Percentiles rank a stretch among this genome's conserved stretches.
phyloP scores from a whole-genome alignment of 1,139 yeast species.

The Yamadazyma trypodendri region DNA sequence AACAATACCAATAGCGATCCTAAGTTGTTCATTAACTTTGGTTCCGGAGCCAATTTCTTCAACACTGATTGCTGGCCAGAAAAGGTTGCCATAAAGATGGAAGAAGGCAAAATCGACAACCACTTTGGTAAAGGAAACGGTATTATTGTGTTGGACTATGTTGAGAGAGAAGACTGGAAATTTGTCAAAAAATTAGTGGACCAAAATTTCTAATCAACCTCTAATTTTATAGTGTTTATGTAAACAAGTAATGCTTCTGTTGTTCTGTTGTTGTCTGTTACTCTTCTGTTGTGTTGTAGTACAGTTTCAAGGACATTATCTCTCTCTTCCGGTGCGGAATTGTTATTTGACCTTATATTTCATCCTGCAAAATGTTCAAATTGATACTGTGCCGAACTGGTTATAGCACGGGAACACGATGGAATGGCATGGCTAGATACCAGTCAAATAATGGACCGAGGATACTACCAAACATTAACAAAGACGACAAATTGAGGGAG shows the following conservation, averaged over 20 bases:
- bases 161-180: conserved; percentile 63
- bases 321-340: conserved; percentile 1
- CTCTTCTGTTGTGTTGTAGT: not conserved
- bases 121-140: conserved; percentile 53
- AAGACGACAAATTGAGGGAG: conserved; percentile 12
- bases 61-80: conserved; percentile 76
- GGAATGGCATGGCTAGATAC: not conserved
- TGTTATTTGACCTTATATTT: not conserved
- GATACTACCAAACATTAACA: not conserved
- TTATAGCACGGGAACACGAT: not conserved
- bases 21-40: conserved; percentile 68
- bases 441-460: not conserved
- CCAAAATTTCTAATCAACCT: conserved; percentile 44
- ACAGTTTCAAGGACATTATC: no score
- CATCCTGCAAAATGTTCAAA: not conserved
- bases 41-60: conserved; percentile 74
- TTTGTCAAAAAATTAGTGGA: conserved; percentile 52
- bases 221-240: not conserved
- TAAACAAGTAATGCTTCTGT: no score
- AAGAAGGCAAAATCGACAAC: conserved; percentile 46
- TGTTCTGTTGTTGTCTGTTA: no score
- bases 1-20: conserved; percentile 45
- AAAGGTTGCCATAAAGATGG: conserved; percentile 56
- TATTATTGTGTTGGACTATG: conserved; percentile 68
- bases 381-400: not conserved